Evolutionary conservation across 345 rosid species (phyloP), one percentile per base, ranked within the genome.

Genomic region (Camelina neglecta): DNA sequence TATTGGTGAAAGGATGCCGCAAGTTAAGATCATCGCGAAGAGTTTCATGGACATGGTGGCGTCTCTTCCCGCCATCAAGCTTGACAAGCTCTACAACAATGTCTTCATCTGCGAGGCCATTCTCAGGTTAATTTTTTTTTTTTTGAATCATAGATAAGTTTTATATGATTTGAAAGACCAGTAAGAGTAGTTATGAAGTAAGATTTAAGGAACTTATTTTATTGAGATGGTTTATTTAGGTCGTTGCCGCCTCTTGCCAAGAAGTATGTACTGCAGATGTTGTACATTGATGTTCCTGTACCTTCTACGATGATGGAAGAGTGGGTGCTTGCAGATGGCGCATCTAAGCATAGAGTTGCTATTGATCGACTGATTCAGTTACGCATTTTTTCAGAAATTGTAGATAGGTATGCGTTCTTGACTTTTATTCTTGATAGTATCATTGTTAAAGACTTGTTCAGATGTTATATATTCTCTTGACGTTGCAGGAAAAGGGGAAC

Each of bases 11-110:
- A 83, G 9, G 75, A 93, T 94, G 96, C 97, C 97, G 50, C 90
- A 90, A 48, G 95, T 94, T 65, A 91, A 82, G 87, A 90, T 94
- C 35, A 88, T 90, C 26, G 92, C 96, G 2, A 94, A 86, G 86
- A 90, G 86, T 80, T 94, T 92, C 79, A 92, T 92, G 98, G 97
- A 90, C 83, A 94, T 94, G 98, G 98, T 94, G 84, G 92, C 97
- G 15, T 82, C 97, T 38, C 71, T 94, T 71, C 90, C 97, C 0
- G 88, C 93, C 77, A 86, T 89, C 77, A 93, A 92, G 85, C 98
- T 94, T 53, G 91, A 90, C 50, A 79, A 71, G 64, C 95, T 94
- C 47, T 94, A 90, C 80, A 74, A 88, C 75, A 94, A 89, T 66
- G 83, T 88, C 12, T 92, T 89, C 84, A 92, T 95, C 39, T 92